A percentile compares a stretch with the other conserved stretches of the same genome.
phyloP scores from a whole-genome alignment of 192 early-diverging fungal genomes.

The Thamnidium elegans region DNA sequence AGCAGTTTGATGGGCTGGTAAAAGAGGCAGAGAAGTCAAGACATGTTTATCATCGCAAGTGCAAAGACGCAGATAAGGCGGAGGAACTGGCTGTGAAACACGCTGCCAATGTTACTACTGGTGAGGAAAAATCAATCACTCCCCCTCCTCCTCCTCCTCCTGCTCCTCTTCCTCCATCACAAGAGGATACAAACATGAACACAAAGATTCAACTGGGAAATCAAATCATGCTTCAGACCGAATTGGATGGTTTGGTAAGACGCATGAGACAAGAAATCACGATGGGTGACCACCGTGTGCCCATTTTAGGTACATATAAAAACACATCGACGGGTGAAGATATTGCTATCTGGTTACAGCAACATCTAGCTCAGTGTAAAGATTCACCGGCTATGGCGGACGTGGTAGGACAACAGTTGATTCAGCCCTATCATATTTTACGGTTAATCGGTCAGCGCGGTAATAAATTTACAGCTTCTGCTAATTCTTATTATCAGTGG shows the following conservation, averaged over 20 bases:
- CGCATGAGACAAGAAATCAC: slow-evolving; percentile 61
- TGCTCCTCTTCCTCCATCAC: no score
- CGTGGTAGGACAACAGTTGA: slow-evolving; percentile 67
- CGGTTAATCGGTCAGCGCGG: slow-evolving; percentile 67
- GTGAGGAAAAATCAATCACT: no score
- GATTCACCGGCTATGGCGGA: slow-evolving; percentile 60
- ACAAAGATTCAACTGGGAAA: slow-evolving; percentile 20
- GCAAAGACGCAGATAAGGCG: slow-evolving; percentile 63
- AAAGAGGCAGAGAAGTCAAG: slow-evolving; percentile 47
- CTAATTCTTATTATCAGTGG: slow-evolving; percentile 73
- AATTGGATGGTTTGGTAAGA: slow-evolving; percentile 29
- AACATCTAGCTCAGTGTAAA: slow-evolving; percentile 57
- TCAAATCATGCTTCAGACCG: slow-evolving; percentile 9
- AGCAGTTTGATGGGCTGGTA: slow-evolving; percentile 43
- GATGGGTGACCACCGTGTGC: slow-evolving; percentile 62
- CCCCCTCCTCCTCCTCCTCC: neutral
- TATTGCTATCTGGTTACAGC: slow-evolving; percentile 70
- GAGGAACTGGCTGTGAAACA: slow-evolving; percentile 43
- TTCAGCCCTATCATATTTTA: slow-evolving; percentile 55
- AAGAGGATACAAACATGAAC: neutral
- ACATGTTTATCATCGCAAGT: slow-evolving; percentile 41
- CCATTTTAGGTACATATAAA: slow-evolving; percentile 63
- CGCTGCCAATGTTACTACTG: neutral
- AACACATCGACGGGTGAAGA: slow-evolving; percentile 64
- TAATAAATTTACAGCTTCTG: slow-evolving; percentile 60